phyloP scores from a whole-genome alignment of 495 filamentous ascomycete species.

The Glonium stellatum region DNA sequence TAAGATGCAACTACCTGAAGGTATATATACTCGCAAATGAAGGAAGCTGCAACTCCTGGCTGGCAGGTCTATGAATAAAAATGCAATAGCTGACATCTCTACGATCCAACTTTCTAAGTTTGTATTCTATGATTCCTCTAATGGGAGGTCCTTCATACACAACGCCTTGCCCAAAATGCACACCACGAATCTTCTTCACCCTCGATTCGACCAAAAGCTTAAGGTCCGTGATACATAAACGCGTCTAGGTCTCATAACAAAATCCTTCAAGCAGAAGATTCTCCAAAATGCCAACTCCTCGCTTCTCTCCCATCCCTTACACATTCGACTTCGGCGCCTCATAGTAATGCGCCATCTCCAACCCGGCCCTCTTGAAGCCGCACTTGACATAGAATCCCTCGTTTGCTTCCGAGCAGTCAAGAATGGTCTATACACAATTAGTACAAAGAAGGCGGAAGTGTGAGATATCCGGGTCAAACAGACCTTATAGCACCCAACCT shows the following conservation, averaged over 20 bases:
- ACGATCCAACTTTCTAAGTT: too few species aligned
- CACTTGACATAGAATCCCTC: slow-evolving; percentile 99
- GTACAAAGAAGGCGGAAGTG: too few species aligned
- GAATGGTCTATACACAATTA: slow-evolving; percentile 47
- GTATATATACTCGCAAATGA: too few species aligned
- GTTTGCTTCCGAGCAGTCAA: slow-evolving; percentile 76
- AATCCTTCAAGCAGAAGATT: not conserved
- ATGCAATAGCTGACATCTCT: too few species aligned
- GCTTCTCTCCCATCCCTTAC: not conserved
- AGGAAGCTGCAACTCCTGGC: too few species aligned
- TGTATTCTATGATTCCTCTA: too few species aligned
- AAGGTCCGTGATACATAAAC: not conserved
- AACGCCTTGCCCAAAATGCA: too few species aligned
- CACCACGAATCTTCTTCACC: too few species aligned
- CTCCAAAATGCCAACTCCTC: not conserved
- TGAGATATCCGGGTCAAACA: slow-evolving; percentile 25
- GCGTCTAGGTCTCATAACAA: not conserved
- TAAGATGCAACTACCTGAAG: too few species aligned
- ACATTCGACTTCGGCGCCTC: slow-evolving; percentile 38
- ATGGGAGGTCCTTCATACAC: too few species aligned
- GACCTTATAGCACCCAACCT: slow-evolving; percentile 89
- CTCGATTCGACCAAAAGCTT: too few species aligned
- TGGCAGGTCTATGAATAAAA: too few species aligned
- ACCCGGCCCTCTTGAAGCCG: slow-evolving; percentile 83
- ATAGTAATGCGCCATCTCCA: slow-evolving; percentile 98